phyloP scores from a whole-genome alignment of 306 rosid species.

The Quercus alba region DNA sequence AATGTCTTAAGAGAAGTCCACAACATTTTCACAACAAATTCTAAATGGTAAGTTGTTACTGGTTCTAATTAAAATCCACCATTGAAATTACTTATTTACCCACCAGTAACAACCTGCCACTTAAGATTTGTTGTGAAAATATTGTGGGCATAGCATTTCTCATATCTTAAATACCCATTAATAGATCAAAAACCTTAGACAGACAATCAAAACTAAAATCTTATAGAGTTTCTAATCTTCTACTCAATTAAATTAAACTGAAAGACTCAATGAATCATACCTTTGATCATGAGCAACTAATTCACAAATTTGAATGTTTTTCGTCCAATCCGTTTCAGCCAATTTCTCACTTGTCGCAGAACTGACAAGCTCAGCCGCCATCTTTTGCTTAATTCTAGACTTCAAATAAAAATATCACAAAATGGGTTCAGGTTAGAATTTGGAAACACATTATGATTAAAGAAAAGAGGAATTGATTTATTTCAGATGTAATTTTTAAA shows the following conservation, averaged over 20 bases:
- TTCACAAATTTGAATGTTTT: conserved; percentile 88
- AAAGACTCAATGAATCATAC: conserved; percentile 31
- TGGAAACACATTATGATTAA: conserved; percentile 1
- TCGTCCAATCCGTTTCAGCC: conserved; percentile 78
- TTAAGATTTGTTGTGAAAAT: no score
- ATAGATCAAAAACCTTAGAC: not conserved
- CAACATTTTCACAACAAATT: no score
- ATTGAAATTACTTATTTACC: no score
- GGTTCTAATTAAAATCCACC: no score
- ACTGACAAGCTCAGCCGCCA: conserved; percentile 90
- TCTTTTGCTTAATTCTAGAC: conserved; percentile 28
- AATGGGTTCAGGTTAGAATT: not conserved
- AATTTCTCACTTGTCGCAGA: conserved; percentile 83
- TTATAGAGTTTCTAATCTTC: not conserved
- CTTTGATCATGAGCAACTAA: conserved; percentile 81
- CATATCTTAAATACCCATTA: not conserved
- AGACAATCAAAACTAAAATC: not conserved
- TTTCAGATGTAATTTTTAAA: not conserved
- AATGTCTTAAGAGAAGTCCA: no score
- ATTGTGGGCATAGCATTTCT: no score
- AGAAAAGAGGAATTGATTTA: conserved; percentile 1
- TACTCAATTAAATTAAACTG: not conserved
- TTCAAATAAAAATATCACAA: conserved; percentile 18
- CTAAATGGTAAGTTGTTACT: no score
- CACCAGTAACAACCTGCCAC: no score